These are phyloP conservation scores for Aegilops longissima DNA, from an alignment of 176 grass and related monocot genomes.

Conservation along the genomic window DNA sequence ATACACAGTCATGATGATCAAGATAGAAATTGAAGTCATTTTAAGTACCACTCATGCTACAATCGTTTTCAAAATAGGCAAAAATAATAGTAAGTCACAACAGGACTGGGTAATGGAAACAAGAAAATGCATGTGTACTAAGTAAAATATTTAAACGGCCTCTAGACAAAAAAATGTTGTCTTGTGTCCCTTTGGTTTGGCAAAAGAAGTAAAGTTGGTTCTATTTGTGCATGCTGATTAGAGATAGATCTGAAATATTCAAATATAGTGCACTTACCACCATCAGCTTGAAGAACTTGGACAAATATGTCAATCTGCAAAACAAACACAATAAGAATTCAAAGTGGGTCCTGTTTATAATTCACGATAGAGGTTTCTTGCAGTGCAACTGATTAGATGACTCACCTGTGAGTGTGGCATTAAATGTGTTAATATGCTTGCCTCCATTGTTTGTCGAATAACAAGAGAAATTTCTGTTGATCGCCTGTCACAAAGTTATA, in stretches of 20 bases:
- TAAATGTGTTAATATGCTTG: conserved; percentile 79
- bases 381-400: conserved; percentile 1
- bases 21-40: conserved; percentile 15
- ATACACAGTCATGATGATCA: conserved; percentile 3
- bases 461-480: conserved; percentile 98
- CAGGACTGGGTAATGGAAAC: background rate
- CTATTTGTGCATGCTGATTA: conserved; percentile 7
- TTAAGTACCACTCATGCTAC: background rate
- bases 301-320: conserved; percentile 97
- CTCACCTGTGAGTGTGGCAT: conserved; percentile 85
- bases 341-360: background rate
- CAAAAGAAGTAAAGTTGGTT: background rate
- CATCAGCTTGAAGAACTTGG: conserved; percentile 99
- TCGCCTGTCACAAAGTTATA: conserved; percentile 49
- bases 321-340: conserved; percentile 13
- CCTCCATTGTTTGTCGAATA: conserved; percentile 97
- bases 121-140: background rate
- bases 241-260: background rate
- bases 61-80: background rate
- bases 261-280: conserved; percentile 49
- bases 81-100: background rate
- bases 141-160: conserved; percentile 13
- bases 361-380: background rate
- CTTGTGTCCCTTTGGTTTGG: conserved; percentile 17
- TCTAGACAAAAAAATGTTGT: background rate